Percentiles rank a stretch among this genome's conserved stretches.
Evolutionary conservation across 139 green algal species (phyloP).

Genomic region (Chlamydomonas eustigma): DNA sequence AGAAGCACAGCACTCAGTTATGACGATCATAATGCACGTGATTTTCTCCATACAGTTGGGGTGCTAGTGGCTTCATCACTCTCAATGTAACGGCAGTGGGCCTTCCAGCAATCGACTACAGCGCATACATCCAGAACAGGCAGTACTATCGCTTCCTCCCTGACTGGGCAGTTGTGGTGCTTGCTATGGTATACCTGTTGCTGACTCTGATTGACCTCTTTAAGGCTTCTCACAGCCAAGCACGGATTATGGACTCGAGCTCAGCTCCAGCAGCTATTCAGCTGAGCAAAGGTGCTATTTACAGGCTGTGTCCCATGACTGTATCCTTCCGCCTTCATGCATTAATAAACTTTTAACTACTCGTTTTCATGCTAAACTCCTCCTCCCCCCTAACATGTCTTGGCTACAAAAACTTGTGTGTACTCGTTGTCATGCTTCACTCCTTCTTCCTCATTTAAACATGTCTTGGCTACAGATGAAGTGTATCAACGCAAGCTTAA

Average conservation of each 20-base stretch:
- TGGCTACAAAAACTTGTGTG: neutral
- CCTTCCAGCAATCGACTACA: constrained; percentile 37
- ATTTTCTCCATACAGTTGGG: constrained; percentile 21
- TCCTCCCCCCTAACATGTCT: neutral
- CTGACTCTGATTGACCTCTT: constrained; percentile 14
- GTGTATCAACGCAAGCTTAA: constrained; percentile 24
- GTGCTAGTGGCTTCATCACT: constrained; percentile 16
- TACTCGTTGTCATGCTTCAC: neutral
- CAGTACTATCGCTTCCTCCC: constrained; percentile 25
- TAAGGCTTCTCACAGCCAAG: neutral
- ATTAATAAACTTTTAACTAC: too few species aligned
- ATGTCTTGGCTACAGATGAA: constrained; percentile 5
- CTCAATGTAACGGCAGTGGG: constrained; percentile 14
- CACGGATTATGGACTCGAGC: neutral
- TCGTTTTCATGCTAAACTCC: too few species aligned
- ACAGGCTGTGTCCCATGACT: too few species aligned
- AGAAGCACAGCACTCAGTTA: too few species aligned
- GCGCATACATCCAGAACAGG: constrained; percentile 9
- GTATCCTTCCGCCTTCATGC: too few species aligned
- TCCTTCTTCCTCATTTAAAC: neutral
- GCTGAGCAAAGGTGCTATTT: neutral
- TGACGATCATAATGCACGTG: too few species aligned
- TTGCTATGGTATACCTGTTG: constrained; percentile 18
- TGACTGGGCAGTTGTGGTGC: constrained; percentile 34
- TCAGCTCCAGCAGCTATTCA: neutral